Base-by-base conservation (phyloP, 306 rosid species). In the Biancaea sappan region DNA sequence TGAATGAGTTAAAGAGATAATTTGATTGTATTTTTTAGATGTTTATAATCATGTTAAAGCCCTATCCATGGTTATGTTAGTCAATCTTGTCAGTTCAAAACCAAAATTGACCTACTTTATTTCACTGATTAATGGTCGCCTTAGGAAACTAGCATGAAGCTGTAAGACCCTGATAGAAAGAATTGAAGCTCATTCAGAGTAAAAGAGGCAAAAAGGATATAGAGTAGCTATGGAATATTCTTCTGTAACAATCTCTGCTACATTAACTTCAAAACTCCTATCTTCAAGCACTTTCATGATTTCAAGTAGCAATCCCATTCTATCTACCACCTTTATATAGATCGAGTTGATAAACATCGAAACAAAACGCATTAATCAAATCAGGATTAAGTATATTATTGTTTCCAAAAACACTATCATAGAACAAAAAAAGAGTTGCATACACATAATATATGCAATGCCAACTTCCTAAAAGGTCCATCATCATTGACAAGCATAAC, bases 121-220 rank as follows among this genome's bases (percentile, higher is more conserved):
- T 41, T 85, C 76, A 61, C 80, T 81, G 72, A 72, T 81, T 37
- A 88, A 61, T 2, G 83, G 83, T 47, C 81, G 85, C 90, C 90
- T n/a, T 47, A 78, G 28, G 71, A 85, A 79, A 77, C 90, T 85
- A 67, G 81, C 92, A 66, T 85, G 90, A 71, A 88, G 92, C 90
- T 0, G 79, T 81, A 86, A 88, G 59, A 12, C 92, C 92, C 90
- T 83, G 34, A 32, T 12, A 40, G 63, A 66, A 22, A 74, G 53
- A 32, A 54, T 70, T n/a, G 4, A 58, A 54, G 32, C 12, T 11
- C 7, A 35, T 47, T 26, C 21, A 11, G 9, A 29, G 10, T 4
- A 47, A 25, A 60, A 69, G n/a, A 31, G 37, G 57, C 4, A 6
- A 41, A n/a, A 13, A 41, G 13, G 51, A 16, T n/a, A 10, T 4